Conservation (phyloP, 176 grass and related monocot species). For the Avena eriantha region DNA sequence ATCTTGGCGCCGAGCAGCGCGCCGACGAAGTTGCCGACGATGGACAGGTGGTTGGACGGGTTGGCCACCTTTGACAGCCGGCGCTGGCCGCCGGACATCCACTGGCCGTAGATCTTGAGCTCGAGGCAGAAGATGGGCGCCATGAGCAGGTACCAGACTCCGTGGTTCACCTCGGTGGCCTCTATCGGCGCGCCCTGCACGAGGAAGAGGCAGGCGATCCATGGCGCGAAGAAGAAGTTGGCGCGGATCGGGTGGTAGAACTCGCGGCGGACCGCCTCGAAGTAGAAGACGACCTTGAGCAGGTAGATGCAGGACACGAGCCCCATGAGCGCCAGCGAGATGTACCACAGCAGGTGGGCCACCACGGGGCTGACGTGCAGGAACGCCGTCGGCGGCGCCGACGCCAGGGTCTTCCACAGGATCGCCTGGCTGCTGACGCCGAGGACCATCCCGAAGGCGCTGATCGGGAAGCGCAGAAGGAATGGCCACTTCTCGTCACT, state of each 20-base stretch:
- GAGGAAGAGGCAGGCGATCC: slow-evolving; percentile 86
- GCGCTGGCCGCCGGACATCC: slow-evolving; percentile 83
- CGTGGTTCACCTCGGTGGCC: slow-evolving; percentile 41
- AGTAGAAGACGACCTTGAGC: slow-evolving; percentile 85
- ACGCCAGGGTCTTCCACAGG: slow-evolving; percentile 81
- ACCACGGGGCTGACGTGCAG: slow-evolving; percentile 61
- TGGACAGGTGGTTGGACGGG: slow-evolving; percentile 85
- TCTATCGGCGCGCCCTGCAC: slow-evolving; percentile 58
- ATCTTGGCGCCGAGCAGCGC: slow-evolving; percentile 78
- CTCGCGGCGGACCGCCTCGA: slow-evolving; percentile 87
- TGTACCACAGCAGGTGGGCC: slow-evolving; percentile 73
- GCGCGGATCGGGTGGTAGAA: slow-evolving; percentile 89
- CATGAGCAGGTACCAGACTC: slow-evolving; percentile 76
- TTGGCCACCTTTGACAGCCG: slow-evolving; percentile 93
- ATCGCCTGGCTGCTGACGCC: slow-evolving; percentile 94
- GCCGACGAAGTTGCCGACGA: slow-evolving; percentile 95
- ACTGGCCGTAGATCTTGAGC: slow-evolving; percentile 98
- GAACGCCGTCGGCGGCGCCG: slow-evolving; percentile 62
- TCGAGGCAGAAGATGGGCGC: slow-evolving; percentile 87
- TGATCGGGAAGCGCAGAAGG: slow-evolving; percentile 89
- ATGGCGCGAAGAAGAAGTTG: slow-evolving; percentile 99
- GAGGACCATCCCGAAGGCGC: slow-evolving; percentile 86
- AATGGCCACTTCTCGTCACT: slow-evolving; percentile 94
- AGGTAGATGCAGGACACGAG: slow-evolving; percentile 72
- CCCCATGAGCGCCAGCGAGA: slow-evolving; percentile 54